Base-by-base conservation (phyloP, 495 filamentous ascomycete genomes). In the Letharia lupina region DNA sequence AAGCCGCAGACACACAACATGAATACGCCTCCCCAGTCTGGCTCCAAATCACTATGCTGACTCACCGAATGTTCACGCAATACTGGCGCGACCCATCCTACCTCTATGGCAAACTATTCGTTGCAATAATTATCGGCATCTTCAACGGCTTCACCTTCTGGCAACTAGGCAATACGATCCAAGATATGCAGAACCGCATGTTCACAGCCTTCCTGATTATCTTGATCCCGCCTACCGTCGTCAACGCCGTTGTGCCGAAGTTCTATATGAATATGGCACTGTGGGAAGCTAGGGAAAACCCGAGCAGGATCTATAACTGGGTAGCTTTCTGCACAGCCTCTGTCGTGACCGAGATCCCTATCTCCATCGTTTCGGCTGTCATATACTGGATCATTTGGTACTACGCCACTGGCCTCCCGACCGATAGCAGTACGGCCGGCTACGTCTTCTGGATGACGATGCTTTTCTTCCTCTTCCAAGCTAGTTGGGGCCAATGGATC, bases 71-170 rank as follows among this genome's bases (percentile, higher is more conserved):
- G 42, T 91, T 90, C 77, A 75, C 75, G 13, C 82, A 89, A 65
- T 84, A 90, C 78, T 91, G 88, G 88, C 81, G 89, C 59, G 78
- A 86, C 65, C 78, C 84, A 64, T 88, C 82, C 56, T 91, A 95
- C 79, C 80, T 87, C 67, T 90, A 89, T 73, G 84, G 86, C 63
- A 91, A 90, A 74, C 77, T 91, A 44, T 90, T 90, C 76, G 81
- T 86, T 64, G 81, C 81, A 41, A 80, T 89, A 50, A 84, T 89
- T 68, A 83, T 88, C 62, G 86, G 86, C 48, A 84, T 87, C 64
- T 86, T 87, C 78, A 90, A 90, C 74, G 88, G 89, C n/a, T 94
- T 95, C 73, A 93, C 91, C 20, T 96, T 94, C 78, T 94, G 83
- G 78, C 80, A 86, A 70, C 80, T 93, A 11, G 87, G 87, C 18